Base-by-base conservation (phyloP, 129 eudicot genomes). In the Tagetes patula region DNA sequence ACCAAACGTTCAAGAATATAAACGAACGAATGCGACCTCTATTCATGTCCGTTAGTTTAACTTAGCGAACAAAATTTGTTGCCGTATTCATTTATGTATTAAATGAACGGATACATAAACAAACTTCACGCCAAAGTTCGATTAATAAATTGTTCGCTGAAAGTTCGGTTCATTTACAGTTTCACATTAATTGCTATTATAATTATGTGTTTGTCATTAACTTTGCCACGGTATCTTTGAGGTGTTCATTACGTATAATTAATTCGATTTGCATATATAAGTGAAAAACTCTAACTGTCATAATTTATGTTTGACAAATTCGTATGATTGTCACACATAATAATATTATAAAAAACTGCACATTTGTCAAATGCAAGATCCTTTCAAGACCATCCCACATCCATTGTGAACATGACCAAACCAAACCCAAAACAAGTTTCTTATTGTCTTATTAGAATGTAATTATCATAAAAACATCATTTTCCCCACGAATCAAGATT, bases 371-470 rank as follows among this genome's bases (percentile, higher is more conserved):
- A n/a, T n/a, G n/a, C n/a, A n/a, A n/a, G n/a, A n/a, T n/a, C n/a
- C n/a, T n/a, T n/a, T n/a, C n/a, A n/a, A n/a, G n/a, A n/a, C n/a
- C 11, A 43, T 43, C 47, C 47, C 9, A 47, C 52, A 47, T 10
- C 0, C 11, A n/a, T 47, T 11, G 13, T 47, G 11, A 5, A 41
- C 39, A 38, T n/a, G 39, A 63, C 3, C 38, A 64, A 64, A 39
- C 12, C 13, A 7, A 3, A 13, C 33, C 11, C 2, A n/a, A 13
- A 77, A 48, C 41, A 42, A 69, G 3, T 69, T 45, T 75, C 53
- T 33, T 65, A 52, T 65, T 30, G 53, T 65, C 64, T 39, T 64
- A 33, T 52, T 75, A 64, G 13, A 52, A 32, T 30, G 73, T 52
- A 52, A 13, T 27, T 36, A 38, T 65, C 45, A 30, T 27, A 10